Evolutionary conservation across 371 early-diverging fungal species (phyloP), one percentile per base, ranked within the genome.

Genomic region (Lichtheimia hyalospora): DNA sequence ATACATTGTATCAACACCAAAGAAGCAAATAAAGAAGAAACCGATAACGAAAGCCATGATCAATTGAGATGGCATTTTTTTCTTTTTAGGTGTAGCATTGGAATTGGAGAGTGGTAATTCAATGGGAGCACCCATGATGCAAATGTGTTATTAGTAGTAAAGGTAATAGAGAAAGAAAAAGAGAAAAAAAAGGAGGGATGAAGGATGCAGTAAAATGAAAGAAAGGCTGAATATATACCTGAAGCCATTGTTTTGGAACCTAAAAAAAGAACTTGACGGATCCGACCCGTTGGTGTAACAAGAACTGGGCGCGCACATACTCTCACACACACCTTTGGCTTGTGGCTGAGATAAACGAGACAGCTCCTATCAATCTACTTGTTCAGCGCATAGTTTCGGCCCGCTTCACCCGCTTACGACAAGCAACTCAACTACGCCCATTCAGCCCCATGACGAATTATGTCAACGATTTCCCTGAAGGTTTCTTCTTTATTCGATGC

Each of bases 401-500:
- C 34, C 34, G 34, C 10, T 34, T 34, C 34, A 34, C 34, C 46
- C 46, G 46, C 46, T 46, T 46, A 14, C 46, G 18, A 46, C 46
- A 46, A 13, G 46, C 16, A 27, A 3, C 7, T 7, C 27, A 27
- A 3, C 27, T 5, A 27, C 34, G 10, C 34, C 34, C 34, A 34
- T 34, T 34, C 34, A 34, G 34, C 34, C 10, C 10, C 6, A 34
- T 34, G 34, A 34, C 34, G 34, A 34, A 6, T 10, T 34, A 8
- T 34, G 34, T 34, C 34, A 52, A 60, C 24, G 42, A 60, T 27
- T 78, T 78, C 41, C 75, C 78, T 2, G 43, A 66, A 15, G 78
- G 78, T 2, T 78, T 78, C 68, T 78, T 78, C 53, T 78, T 73
- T 62, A 74, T 78, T 42, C 62, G 75, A 18, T 72, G 75, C 52